Evolutionary conservation across 78 protist species (phyloP).

Genomic region (Cavenderia fasciculata): DNA sequence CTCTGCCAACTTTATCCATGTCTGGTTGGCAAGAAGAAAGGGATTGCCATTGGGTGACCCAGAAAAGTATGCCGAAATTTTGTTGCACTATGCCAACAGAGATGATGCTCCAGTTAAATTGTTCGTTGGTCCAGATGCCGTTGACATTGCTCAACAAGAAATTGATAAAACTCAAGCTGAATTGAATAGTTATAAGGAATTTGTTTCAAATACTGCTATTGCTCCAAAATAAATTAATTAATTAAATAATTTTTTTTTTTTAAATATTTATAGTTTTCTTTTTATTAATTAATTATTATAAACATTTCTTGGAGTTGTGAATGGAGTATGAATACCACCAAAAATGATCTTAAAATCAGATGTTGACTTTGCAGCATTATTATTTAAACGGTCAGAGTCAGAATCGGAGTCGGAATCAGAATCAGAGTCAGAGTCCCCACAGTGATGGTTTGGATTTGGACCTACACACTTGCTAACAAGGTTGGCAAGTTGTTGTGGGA

Average conservation of each 20-base stretch:
- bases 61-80: neutral
- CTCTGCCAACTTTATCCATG: neutral
- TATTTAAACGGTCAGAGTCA: no score
- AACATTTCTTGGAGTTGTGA: no score
- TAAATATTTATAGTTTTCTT: no score
- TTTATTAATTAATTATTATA: no score
- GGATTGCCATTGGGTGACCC: constrained; percentile 30
- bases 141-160: neutral
- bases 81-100: neutral
- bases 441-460: constrained; percentile 2
- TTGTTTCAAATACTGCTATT: no score
- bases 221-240: no score
- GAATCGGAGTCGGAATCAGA: neutral
- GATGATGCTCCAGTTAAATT: constrained; percentile 10
- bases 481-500: constrained; percentile 15
- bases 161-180: neutral
- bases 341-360: no score
- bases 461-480: constrained; percentile 4
- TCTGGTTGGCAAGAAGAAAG: no score
- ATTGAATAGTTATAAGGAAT: no score
- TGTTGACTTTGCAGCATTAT: no score
- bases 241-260: no score
- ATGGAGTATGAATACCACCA: no score
- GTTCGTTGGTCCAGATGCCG: constrained; percentile 33
- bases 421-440: neutral